A percentile compares a stretch with the other conserved stretches of the same genome.
phyloP scores from a whole-genome alignment of 345 rosid genomes.

The Eucalyptus guilfoylei region DNA sequence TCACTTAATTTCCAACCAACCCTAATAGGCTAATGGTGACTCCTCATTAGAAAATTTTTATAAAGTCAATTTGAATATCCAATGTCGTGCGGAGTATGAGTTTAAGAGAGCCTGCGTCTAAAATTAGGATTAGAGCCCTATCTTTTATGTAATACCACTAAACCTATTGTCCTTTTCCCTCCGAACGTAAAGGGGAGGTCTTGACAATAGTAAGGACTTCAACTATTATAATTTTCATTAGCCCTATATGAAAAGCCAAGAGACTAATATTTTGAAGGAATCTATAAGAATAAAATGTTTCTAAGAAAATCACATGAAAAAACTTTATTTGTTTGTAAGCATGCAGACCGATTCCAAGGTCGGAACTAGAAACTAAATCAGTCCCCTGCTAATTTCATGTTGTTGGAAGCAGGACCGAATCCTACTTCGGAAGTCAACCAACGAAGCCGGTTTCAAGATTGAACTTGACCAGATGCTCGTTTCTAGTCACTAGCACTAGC shows the following conservation, averaged over 20 bases:
- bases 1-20: fast-evolving
- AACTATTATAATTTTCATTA: too few species aligned
- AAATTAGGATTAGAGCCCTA: fast-evolving
- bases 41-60: fast-evolving
- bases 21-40: fast-evolving
- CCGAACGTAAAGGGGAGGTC: fast-evolving
- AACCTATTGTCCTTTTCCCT: fast-evolving
- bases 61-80: fast-evolving
- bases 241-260: too few species aligned
- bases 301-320: too few species aligned
- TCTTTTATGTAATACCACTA: fast-evolving
- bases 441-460: fast-evolving
- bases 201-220: too few species aligned
- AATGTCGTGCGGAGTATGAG: fast-evolving
- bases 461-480: too few species aligned
- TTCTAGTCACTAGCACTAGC: too few species aligned
- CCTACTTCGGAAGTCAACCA: too few species aligned
- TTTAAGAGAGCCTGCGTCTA: fast-evolving
- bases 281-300: too few species aligned
- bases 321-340: fast-evolving
- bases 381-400: too few species aligned
- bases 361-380: fast-evolving
- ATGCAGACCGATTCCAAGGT: too few species aligned
- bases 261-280: too few species aligned
- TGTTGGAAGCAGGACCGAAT: too few species aligned